Conservation (phyloP, 2,329 filamentous ascomycete species). For the Hirsutella thompsonii region DNA sequence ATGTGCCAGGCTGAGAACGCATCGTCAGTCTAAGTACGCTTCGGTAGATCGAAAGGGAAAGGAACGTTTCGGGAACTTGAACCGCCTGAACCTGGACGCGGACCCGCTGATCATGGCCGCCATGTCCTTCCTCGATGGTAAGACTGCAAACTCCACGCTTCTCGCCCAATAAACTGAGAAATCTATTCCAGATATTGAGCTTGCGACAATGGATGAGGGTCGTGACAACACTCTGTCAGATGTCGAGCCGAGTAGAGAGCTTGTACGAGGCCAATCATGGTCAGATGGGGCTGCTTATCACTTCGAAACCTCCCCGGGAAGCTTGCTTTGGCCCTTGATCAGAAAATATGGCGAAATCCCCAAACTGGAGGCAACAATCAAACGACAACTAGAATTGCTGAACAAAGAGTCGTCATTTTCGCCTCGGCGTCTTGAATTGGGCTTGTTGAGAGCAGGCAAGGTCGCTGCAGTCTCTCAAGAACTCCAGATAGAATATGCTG, state of each 20-base stretch:
- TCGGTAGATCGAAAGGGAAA: constrained; percentile 28
- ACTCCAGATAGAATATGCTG: not conserved
- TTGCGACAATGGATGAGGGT: constrained; percentile 21
- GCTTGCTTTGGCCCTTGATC: constrained; percentile 23
- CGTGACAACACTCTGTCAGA: constrained; percentile 13
- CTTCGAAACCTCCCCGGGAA: constrained; percentile 21
- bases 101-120: constrained; percentile 29
- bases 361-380: constrained; percentile 19
- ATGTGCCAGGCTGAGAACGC: constrained; percentile 13
- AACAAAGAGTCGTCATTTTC: constrained; percentile 23
- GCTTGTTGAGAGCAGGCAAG: constrained; percentile 37
- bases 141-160: constrained; percentile 1
- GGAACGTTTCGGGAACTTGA: constrained; percentile 7
- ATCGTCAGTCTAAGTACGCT: constrained; percentile 12
- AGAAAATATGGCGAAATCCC: constrained; percentile 19
- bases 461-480: constrained; percentile 13
- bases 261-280: constrained; percentile 20
- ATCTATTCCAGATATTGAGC: constrained; percentile 30
- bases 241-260: constrained; percentile 29
- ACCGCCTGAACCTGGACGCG: not conserved
- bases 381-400: constrained; percentile 21
- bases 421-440: constrained; percentile 35
- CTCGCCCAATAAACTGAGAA: not conserved
- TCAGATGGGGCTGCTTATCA: constrained; percentile 15
- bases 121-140: constrained; percentile 39